Percentiles rank a stretch among this genome's conserved stretches.
Conservation (phyloP, 192 early-diverging fungal genomes). For the Backusella tuberculispora region DNA sequence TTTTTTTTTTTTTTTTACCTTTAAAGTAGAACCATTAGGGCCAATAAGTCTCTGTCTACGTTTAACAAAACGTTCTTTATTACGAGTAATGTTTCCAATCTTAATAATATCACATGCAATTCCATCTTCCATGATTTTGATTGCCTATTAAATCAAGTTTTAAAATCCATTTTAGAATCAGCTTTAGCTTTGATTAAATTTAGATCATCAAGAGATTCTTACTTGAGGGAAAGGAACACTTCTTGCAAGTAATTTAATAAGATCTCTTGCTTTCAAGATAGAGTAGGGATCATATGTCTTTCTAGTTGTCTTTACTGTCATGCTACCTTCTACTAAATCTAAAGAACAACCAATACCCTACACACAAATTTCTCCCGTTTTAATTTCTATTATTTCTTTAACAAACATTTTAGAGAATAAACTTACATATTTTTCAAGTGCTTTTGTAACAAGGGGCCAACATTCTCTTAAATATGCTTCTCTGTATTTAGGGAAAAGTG, state of each 20-base stretch:
- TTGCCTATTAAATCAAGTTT: conserved; percentile 51
- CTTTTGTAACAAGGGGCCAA: conserved; percentile 86
- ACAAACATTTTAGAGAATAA: not conserved
- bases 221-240: conserved; percentile 93
- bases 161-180: not conserved
- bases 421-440: conserved; percentile 74
- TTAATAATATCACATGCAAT: conserved; percentile 95
- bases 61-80: conserved; percentile 98
- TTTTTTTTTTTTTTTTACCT: conserved; percentile 47
- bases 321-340: conserved; percentile 95
- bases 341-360: conserved; percentile 88
- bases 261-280: conserved; percentile 91
- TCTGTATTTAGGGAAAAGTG: conserved; percentile 97
- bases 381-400: not conserved
- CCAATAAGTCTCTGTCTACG: conserved; percentile 93
- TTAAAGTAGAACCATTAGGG: conserved; percentile 93
- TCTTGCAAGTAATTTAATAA: conserved; percentile 93
- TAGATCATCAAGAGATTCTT: not conserved
- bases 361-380: not conserved
- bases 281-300: conserved; percentile 96
- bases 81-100: conserved; percentile 92
- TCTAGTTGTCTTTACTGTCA: conserved; percentile 97
- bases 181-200: not conserved
- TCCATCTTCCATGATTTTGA: conserved; percentile 92
- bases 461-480: conserved; percentile 91